phyloP scores from a whole-genome alignment of 2,329 filamentous ascomycete species.

The Colletotrichum tropicale region DNA sequence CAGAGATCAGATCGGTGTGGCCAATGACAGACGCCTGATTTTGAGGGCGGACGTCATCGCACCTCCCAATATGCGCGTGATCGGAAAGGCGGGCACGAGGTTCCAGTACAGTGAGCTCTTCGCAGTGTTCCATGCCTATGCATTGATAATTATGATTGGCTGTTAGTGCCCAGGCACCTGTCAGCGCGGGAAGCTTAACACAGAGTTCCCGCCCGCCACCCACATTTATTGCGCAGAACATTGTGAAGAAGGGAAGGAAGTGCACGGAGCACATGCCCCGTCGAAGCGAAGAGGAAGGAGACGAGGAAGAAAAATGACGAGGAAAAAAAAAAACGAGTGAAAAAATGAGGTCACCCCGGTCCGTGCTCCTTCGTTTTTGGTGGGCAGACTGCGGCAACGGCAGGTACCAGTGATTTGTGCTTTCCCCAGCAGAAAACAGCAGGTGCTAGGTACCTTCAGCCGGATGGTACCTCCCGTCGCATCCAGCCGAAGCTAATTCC shows the following conservation, averaged over 20 bases:
- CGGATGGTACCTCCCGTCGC: background rate
- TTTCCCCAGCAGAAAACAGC: background rate
- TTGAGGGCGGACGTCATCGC: background rate
- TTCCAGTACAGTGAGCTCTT: background rate
- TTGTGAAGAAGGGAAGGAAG: background rate
- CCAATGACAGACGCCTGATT: background rate
- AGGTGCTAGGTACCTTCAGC: background rate
- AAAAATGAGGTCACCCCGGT: slow-evolving; percentile 17
- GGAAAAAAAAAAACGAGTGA: background rate
- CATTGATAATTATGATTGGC: background rate
- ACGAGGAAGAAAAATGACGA: background rate
- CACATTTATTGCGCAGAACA: background rate
- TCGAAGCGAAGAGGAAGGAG: background rate
- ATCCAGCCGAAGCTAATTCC: slow-evolving; percentile 1
- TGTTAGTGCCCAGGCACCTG: slow-evolving; percentile 1
- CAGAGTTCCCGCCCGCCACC: background rate
- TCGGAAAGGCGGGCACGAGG: background rate
- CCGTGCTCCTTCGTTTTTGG: background rate
- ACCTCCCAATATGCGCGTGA: background rate
- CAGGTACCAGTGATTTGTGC: background rate
- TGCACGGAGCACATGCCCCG: background rate
- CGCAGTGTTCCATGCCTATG: background rate
- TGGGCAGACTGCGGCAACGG: background rate
- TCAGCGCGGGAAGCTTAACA: slow-evolving; percentile 8
- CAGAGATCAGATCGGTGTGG: slow-evolving; percentile 8